Percentiles rank a stretch among this genome's conserved stretches.
phyloP scores from a whole-genome alignment of 257 asterid genomes.

The Scutellaria barbata region DNA sequence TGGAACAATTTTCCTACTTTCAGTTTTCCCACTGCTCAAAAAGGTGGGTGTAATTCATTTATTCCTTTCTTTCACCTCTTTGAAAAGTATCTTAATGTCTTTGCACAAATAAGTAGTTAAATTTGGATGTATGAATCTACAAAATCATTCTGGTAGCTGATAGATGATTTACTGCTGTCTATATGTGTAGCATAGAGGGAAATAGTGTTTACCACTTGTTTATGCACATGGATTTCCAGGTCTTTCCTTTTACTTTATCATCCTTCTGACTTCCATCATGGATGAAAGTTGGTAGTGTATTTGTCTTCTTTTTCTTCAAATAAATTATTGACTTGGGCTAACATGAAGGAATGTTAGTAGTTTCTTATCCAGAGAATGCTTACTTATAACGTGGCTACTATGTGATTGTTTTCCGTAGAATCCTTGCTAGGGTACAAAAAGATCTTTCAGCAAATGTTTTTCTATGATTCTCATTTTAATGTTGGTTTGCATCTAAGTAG shows the following conservation, averaged over 20 bases:
- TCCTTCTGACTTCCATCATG: neutral
- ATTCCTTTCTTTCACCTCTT: slow-evolving; percentile 26
- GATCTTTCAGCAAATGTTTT: neutral
- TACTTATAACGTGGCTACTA: too few species aligned
- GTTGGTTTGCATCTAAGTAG: neutral
- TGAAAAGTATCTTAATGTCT: slow-evolving; percentile 11
- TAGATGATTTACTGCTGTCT: slow-evolving; percentile 3
- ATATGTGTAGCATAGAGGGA: slow-evolving; percentile 10
- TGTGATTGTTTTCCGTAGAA: too few species aligned
- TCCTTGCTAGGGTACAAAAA: neutral
- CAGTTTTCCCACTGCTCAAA: slow-evolving; percentile 70
- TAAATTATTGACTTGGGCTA: too few species aligned
- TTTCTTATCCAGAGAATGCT: too few species aligned
- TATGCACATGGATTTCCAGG: neutral
- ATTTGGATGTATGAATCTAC: neutral
- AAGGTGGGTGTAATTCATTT: slow-evolving; percentile 56
- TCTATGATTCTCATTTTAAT: neutral
- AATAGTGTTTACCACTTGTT: slow-evolving; percentile 12
- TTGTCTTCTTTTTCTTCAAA: neutral
- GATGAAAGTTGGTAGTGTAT: too few species aligned
- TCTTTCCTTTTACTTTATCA: slow-evolving; percentile 1
- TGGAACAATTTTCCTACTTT: slow-evolving; percentile 60
- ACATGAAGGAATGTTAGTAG: too few species aligned
- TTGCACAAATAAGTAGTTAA: slow-evolving; percentile 15
- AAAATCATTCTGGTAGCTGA: slow-evolving; percentile 11